These are phyloP conservation scores for Phytophthora idaei DNA, from an alignment of 352 stramenopile species.

Conservation along the genomic window DNA sequence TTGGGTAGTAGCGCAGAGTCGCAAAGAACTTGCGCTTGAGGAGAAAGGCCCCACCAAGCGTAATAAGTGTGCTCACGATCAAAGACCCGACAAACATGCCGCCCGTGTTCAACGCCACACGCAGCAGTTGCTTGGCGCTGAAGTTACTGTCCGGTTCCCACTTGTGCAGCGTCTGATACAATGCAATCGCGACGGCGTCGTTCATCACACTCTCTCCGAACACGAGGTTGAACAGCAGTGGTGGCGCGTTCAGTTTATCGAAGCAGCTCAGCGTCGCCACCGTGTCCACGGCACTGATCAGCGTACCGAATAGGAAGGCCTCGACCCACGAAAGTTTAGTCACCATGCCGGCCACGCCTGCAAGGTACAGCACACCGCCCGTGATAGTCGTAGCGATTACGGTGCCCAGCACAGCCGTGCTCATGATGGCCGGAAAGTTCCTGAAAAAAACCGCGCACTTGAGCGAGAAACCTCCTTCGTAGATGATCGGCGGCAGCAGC, in stretches of 20 bases:
- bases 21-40: slow-evolving; percentile 77
- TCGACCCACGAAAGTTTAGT: slow-evolving; percentile 91
- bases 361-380: slow-evolving; percentile 70
- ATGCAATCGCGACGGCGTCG: slow-evolving; percentile 93
- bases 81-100: slow-evolving; percentile 86
- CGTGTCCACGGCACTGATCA: slow-evolving; percentile 94
- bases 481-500: slow-evolving; percentile 87
- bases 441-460: slow-evolving; percentile 86
- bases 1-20: slow-evolving; percentile 79
- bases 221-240: slow-evolving; percentile 94
- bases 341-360: slow-evolving; percentile 59
- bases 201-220: slow-evolving; percentile 96
- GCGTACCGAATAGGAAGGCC: slow-evolving; percentile 90
- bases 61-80: slow-evolving; percentile 72
- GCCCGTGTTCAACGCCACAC: slow-evolving; percentile 66
- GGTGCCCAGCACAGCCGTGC: slow-evolving; percentile 78
- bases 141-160: slow-evolving; percentile 83
- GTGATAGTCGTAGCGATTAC: slow-evolving; percentile 82
- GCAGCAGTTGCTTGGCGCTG: slow-evolving; percentile 61
- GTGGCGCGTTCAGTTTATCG: slow-evolving; percentile 86
- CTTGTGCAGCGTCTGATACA: slow-evolving; percentile 93
- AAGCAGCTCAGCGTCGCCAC: slow-evolving; percentile 94
- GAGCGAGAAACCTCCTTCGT: slow-evolving; percentile 87
- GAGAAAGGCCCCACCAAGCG: slow-evolving; percentile 73
- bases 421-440: slow-evolving; percentile 89